These are phyloP conservation scores for Fonsecaea pedrosoi DNA, from an alignment of 2,329 filamentous ascomycete species.

Conservation along the genomic window DNA sequence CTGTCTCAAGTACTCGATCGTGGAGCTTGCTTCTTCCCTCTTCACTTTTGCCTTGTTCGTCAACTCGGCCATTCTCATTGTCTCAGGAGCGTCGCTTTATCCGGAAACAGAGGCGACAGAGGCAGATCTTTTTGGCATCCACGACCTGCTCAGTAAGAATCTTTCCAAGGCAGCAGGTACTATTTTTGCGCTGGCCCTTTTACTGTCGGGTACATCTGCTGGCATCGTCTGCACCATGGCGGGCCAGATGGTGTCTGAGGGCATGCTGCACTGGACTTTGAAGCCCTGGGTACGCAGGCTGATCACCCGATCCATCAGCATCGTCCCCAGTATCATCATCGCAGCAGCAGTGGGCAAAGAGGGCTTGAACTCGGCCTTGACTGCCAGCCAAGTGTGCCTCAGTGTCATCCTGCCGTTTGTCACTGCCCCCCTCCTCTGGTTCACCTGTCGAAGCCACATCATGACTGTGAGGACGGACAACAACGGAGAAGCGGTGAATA, in stretches of 20 bases:
- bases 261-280: constrained; percentile 76
- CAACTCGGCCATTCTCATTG: constrained; percentile 81
- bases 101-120: constrained; percentile 64
- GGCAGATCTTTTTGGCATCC: constrained; percentile 84
- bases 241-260: constrained; percentile 87
- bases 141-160: constrained; percentile 70
- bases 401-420: constrained; percentile 82
- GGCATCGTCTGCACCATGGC: constrained; percentile 84
- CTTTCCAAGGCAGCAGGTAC: constrained; percentile 79
- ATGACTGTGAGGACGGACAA: constrained; percentile 68
- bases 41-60: constrained; percentile 86
- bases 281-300: constrained; percentile 80
- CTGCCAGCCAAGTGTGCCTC: constrained; percentile 77
- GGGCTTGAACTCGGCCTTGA: constrained; percentile 74
- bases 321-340: constrained; percentile 82
- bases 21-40: constrained; percentile 73
- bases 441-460: constrained; percentile 77
- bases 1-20: constrained; percentile 75
- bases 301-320: constrained; percentile 78
- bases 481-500: constrained; percentile 55
- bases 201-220: constrained; percentile 79
- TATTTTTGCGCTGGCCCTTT: constrained; percentile 80
- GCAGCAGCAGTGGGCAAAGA: constrained; percentile 76
- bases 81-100: constrained; percentile 78
- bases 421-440: constrained; percentile 82